Evolutionary conservation across 495 filamentous ascomycete species (phyloP), one percentile per base, ranked within the genome.

Genomic region (Daldinia childiae): DNA sequence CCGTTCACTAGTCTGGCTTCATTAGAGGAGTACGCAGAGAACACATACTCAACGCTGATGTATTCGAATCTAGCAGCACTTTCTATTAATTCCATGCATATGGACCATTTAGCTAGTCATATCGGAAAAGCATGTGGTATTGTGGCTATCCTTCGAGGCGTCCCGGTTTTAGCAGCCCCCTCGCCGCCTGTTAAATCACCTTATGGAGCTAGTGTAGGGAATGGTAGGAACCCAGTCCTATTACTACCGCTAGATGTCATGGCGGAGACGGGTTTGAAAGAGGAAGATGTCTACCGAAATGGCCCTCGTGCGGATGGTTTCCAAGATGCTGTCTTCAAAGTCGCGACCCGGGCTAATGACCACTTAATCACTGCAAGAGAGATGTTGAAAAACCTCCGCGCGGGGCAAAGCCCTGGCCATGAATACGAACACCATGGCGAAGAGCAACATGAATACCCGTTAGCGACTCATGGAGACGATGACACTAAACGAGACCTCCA

Each of bases 51-150:
- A 3, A 96, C 92, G 0, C 84, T 99, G n/a, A 87, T 97, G 77
- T 99, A 99, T 76, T 84, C 97, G 61, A 94, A 93, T 1, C 82
- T 98, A 19, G 91, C 91, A 2, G 82, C 90, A 0, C 80, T 97
- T 60, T 90, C 92, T 2, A 82, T 96, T 75, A 84, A 88, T 7
- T 94, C 90, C 15, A 82, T 97, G 39, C 90, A 92, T n/a, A 88
- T 92, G 41, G 95, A 99, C 72, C 95, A 99, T 81, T 80, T 99
- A 12, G 94, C 95, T 9, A 93, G 90, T 21, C 95, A 99, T 79
- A 91, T 98, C 45, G 95, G 95, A 17, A 99, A 99, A 77, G 93
- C 95, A 0, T 90, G 87, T 7, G 95, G 95, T 1, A 97, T 99
- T 51, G 87, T 88, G 4, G 92, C 94, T 2, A 87, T 96, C 4